These are phyloP conservation scores for Nadsonia starkeyi-henricii DNA, from an alignment of 1,139 yeast species.

Conservation along the genomic window DNA sequence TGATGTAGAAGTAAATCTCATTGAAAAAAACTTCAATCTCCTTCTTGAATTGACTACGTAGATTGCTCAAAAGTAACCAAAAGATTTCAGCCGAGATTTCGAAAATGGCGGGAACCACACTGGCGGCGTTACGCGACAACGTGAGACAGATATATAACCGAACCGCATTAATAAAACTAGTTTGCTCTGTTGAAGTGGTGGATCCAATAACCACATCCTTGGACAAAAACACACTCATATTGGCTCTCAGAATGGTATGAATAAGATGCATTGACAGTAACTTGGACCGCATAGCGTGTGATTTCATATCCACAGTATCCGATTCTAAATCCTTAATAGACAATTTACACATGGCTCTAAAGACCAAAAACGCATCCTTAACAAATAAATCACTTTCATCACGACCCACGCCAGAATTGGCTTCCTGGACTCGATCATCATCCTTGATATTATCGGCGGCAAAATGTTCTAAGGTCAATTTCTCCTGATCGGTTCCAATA, in stretches of 20 bases:
- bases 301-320: conserved; percentile 64
- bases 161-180: conserved; percentile 62
- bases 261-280: conserved; percentile 76
- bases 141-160: conserved; percentile 75
- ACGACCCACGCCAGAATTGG: conserved; percentile 17
- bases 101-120: conserved; percentile 81
- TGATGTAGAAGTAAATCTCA: conserved; percentile 87
- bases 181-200: conserved; percentile 41
- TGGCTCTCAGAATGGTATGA: conserved; percentile 73
- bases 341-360: conserved; percentile 87
- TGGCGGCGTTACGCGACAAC: conserved; percentile 84
- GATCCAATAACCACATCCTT: conserved; percentile 47
- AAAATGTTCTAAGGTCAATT: conserved; percentile 12
- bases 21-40: conserved; percentile 90
- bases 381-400: conserved; percentile 55
- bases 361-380: conserved; percentile 84
- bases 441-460: conserved; percentile 7
- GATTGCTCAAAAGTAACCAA: conserved; percentile 72
- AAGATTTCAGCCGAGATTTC: conserved; percentile 86
- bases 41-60: conserved; percentile 75
- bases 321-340: conserved; percentile 71
- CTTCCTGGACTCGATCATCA: conserved; percentile 13
- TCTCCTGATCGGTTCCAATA: conserved; percentile 2
- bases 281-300: conserved; percentile 87
- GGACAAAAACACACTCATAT: conserved; percentile 69